Evolutionary conservation across 441 rosid genomes (phyloP).

Genomic region (Mallotus japonicus): DNA sequence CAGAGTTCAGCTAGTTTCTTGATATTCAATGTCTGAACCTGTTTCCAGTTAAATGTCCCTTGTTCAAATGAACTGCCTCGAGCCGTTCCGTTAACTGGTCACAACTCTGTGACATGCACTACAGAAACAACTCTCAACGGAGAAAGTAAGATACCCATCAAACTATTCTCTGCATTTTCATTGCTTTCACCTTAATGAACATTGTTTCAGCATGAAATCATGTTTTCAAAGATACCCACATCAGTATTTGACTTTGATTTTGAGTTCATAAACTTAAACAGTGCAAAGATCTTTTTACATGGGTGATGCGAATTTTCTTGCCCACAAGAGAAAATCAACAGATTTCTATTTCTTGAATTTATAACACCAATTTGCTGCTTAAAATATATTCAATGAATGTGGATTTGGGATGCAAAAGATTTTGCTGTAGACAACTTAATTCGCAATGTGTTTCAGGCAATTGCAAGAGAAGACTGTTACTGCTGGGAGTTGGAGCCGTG

Average conservation of each 20-base stretch:
- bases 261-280: neutral
- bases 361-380: neutral
- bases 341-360: neutral
- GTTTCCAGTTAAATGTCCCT: conserved; percentile 37
- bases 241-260: neutral
- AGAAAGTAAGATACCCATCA: conserved; percentile 40
- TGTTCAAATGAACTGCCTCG: conserved; percentile 36
- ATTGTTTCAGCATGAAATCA: too few relatives aligned
- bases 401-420: neutral
- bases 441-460: conserved; percentile 25
- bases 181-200: too few relatives aligned
- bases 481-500: conserved; percentile 61
- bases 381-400: neutral
- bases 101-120: conserved; percentile 24
- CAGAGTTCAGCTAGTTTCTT: neutral
- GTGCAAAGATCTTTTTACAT: neutral
- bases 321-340: neutral
- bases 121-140: conserved; percentile 23
- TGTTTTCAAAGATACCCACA: too few relatives aligned
- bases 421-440: neutral
- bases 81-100: conserved; percentile 25
- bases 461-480: conserved; percentile 61
- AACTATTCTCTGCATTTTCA: too few relatives aligned
- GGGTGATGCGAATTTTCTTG: neutral
- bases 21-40: neutral